These are phyloP conservation scores for Mycena vitilis DNA, from an alignment of 768 basidiomycete species.

Conservation along the genomic window DNA sequence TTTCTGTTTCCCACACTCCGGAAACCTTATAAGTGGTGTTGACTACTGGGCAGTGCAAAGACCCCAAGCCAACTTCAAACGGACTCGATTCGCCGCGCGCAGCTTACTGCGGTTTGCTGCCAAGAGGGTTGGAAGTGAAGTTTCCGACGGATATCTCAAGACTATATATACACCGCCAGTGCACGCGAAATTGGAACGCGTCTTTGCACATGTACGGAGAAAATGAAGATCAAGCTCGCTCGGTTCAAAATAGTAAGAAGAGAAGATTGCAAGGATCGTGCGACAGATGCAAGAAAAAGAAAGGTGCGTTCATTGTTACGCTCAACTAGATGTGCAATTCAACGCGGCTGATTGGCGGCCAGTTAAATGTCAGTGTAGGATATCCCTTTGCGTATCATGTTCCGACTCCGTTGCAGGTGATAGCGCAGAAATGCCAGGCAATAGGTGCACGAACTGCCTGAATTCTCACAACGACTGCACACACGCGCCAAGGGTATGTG, in stretches of 20 bases:
- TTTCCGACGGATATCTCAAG: no score
- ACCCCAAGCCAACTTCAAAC: no score
- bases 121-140: no score
- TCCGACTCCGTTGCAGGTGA: constrained; percentile 51
- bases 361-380: neutral
- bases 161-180: no score
- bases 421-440: constrained; percentile 66
- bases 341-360: neutral
- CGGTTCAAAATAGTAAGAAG: constrained; percentile 10
- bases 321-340: neutral
- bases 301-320: neutral
- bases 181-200: no score
- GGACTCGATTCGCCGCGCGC: no score
- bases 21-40: no score
- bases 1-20: no score
- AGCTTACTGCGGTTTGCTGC: no score
- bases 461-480: constrained; percentile 61
- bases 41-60: no score
- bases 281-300: constrained; percentile 16
- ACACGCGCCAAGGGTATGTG: constrained; percentile 48
- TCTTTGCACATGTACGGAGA: neutral
- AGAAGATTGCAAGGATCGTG: constrained; percentile 12
- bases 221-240: neutral
- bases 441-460: constrained; percentile 68
- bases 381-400: neutral